Conservation (phyloP, 805 yeast species). For the Kuraishia ogatae region DNA sequence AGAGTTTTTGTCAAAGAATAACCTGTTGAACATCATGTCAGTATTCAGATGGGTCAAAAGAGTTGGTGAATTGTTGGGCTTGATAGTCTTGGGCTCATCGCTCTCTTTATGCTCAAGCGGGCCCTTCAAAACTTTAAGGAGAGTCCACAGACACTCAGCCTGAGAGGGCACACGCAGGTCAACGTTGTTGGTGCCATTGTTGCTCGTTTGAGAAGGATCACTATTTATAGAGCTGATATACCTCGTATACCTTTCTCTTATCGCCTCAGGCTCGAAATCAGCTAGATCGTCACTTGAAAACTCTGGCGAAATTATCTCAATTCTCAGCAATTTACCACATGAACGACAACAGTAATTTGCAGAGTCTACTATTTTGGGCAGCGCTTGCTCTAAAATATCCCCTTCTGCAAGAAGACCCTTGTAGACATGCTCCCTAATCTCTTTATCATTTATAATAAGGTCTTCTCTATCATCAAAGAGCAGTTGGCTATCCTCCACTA, state of each 20-base stretch:
- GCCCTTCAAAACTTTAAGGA: conserved; percentile 57
- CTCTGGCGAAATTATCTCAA: conserved; percentile 37
- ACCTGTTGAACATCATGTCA: conserved; percentile 34
- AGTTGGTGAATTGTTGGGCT: conserved; percentile 33
- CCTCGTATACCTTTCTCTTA: conserved; percentile 32
- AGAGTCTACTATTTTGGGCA: conserved; percentile 32
- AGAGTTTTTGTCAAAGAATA: conserved; percentile 32
- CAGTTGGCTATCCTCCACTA: conserved; percentile 5
- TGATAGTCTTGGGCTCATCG: conserved; percentile 47
- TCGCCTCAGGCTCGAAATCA: conserved; percentile 38
- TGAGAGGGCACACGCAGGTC: conserved; percentile 36
- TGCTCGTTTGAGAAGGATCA: background rate
- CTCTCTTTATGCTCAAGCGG: conserved; percentile 41
- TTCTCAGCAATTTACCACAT: conserved; percentile 39
- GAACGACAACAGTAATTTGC: conserved; percentile 37
- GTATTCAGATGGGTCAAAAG: conserved; percentile 53
- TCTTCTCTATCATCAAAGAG: conserved; percentile 4
- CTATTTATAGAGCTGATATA: conserved; percentile 11
- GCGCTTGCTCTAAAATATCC: conserved; percentile 8
- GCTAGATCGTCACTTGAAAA: conserved; percentile 37
- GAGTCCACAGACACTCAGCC: conserved; percentile 48
- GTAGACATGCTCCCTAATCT: background rate
- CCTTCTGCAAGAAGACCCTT: background rate
- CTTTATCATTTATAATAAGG: conserved; percentile 5
- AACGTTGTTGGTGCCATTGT: conserved; percentile 5